These are phyloP conservation scores for Alternaria angustiovoidea DNA, from an alignment of 2,329 filamentous ascomycete genomes.

Conservation along the genomic window DNA sequence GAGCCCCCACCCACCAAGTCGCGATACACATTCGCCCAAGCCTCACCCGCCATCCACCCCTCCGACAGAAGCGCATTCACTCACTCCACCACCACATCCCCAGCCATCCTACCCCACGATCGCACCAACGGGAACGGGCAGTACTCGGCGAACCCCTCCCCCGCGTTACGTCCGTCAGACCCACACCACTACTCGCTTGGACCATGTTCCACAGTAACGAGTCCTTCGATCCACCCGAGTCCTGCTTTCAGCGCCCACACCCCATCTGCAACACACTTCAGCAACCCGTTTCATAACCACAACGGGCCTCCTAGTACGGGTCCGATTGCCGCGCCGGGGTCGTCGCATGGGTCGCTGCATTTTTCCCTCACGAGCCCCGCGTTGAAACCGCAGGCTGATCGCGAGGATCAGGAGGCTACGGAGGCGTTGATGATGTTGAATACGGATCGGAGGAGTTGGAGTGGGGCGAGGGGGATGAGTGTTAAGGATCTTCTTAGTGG, in stretches of 20 bases:
- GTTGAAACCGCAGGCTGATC: conserved; percentile 48
- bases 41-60: conserved; percentile 48
- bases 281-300: conserved; percentile 40
- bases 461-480: conserved; percentile 53
- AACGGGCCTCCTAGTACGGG: conserved; percentile 35
- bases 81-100: conserved; percentile 52
- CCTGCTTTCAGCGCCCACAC: conserved; percentile 55
- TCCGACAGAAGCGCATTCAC: conserved; percentile 48
- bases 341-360: conserved; percentile 34
- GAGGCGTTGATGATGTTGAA: conserved; percentile 89
- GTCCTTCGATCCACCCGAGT: conserved; percentile 46
- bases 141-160: conserved; percentile 55
- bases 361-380: conserved; percentile 49
- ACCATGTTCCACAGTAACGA: conserved; percentile 48
- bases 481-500: conserved; percentile 57
- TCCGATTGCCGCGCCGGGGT: conserved; percentile 29
- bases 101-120: conserved; percentile 51
- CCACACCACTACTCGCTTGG: conserved; percentile 58
- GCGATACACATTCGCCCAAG: conserved; percentile 37
- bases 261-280: conserved; percentile 38
- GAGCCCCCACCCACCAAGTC: conserved; percentile 18
- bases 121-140: conserved; percentile 42
- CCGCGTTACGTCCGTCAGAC: conserved; percentile 51
- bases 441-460: conserved; percentile 70
- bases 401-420: conserved; percentile 75